Evolutionary conservation across 495 filamentous ascomycete genomes (phyloP).

Genomic region (Chaetomium cochliodes): DNA sequence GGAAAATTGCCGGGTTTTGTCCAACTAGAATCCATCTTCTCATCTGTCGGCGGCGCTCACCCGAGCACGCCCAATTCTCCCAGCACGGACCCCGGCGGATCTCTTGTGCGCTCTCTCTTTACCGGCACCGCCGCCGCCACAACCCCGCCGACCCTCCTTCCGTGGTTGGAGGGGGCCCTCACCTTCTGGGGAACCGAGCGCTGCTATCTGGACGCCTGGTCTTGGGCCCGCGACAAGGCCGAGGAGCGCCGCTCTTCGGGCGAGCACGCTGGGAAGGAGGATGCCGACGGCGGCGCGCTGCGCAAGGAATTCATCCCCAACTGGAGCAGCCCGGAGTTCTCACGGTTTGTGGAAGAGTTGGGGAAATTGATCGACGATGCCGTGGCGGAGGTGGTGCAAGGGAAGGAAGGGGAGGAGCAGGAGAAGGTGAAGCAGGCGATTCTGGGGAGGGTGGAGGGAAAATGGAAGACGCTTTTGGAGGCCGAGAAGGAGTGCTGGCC

Average conservation of each 20-base stretch:
- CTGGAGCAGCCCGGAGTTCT: slow-evolving; percentile 62
- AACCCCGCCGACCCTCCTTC: slow-evolving; percentile 22
- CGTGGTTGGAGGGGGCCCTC: slow-evolving; percentile 62
- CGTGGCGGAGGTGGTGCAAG: slow-evolving; percentile 26
- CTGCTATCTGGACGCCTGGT: slow-evolving; percentile 60
- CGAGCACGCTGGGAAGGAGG: slow-evolving; percentile 26
- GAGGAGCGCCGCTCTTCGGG: slow-evolving; percentile 28
- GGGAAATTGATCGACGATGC: slow-evolving; percentile 35
- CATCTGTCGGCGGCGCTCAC: slow-evolving; percentile 2
- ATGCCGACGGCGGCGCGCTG: slow-evolving; percentile 62
- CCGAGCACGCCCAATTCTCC: background rate
- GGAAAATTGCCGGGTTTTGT: slow-evolving; percentile 33
- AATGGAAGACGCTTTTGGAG: slow-evolving; percentile 37
- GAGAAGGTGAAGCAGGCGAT: slow-evolving; percentile 27
- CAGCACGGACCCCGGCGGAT: slow-evolving; percentile 29
- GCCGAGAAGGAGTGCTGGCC: slow-evolving; percentile 42
- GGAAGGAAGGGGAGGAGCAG: slow-evolving; percentile 18
- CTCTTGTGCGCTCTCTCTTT: slow-evolving; percentile 29
- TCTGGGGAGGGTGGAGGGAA: slow-evolving; percentile 32
- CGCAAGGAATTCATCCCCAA: slow-evolving; percentile 64
- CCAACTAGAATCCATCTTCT: slow-evolving; percentile 27
- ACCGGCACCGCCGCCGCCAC: slow-evolving; percentile 9
- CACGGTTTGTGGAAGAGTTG: slow-evolving; percentile 50
- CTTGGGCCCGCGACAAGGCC: slow-evolving; percentile 46
- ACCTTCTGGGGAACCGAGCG: slow-evolving; percentile 74